Evolutionary conservation across 495 filamentous ascomycete species (phyloP), one percentile per base, ranked within the genome.

Genomic region (Podospora pseudocomata): DNA sequence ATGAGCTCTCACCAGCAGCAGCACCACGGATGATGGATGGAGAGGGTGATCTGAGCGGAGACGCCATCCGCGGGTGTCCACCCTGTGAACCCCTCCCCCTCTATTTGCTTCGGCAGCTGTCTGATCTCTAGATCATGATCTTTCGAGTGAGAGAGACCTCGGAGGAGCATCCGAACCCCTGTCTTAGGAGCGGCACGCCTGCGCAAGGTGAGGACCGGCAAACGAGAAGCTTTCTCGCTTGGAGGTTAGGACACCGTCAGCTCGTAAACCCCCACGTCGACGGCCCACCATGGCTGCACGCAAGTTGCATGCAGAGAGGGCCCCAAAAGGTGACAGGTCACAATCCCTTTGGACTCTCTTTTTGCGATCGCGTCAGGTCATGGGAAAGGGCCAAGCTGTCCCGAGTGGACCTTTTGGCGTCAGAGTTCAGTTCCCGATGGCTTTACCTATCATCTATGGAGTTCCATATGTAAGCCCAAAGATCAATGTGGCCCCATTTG

Each of bases 281-380:
- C 16, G 16, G 30, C 16, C 6, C 53, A 53, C 53, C 61, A 59
- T 53, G 49, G 28, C 60, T 58, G 60, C 66, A 64, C 53, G 19
- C 49, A 39, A 63, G 60, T 60, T 67, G 60, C 60, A 68, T 57
- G 28, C 32, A 58, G 23, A 4, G n/a, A 58, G 49, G 63, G n/a
- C 28, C 60, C 66, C 23, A 56, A 18, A 57, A 68, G 28, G 27
- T 16, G 56, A 28, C 34, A 64, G 60, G 30, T 64, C 55, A 5
- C 5, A 58, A 26, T 49, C 20, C 58, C 63, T 60, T 57, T 27
- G 56, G n/a, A 39, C 30, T 59, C 64, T 65, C 13, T 60, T 2
- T 49, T 49, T 49, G 39, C 7, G 39, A 49, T 49, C 39, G 39
- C 6, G 19, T 26, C 20, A 61, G 65, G 56, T 59, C 65, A 60